phyloP scores from a whole-genome alignment of 23 red algal genomes.

The Porphyridium purpureum region DNA sequence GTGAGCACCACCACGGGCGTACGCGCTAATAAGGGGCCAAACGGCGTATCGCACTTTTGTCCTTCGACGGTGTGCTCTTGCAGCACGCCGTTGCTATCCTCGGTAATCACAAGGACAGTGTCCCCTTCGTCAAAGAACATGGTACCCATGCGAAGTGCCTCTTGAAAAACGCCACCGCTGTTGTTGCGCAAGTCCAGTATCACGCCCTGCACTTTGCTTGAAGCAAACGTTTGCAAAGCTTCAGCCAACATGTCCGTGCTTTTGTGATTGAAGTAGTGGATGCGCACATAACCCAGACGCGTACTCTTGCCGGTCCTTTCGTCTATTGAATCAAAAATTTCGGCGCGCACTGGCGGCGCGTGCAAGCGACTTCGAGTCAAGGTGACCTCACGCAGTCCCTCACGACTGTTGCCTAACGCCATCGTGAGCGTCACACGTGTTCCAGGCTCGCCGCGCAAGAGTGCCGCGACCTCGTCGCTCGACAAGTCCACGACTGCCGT shows the following conservation, averaged over 20 bases:
- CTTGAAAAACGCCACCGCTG: constrained; percentile 20
- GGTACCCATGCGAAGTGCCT: constrained; percentile 12
- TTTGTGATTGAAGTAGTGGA: constrained; percentile 18
- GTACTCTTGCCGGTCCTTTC: not conserved
- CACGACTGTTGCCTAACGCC: too few species aligned
- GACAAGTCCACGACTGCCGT: not conserved
- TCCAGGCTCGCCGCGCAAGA: constrained; percentile 12
- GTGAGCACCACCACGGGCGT: constrained; percentile 9
- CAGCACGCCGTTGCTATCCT: constrained; percentile 11
- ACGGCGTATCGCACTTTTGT: constrained; percentile 2
- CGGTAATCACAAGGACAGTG: constrained; percentile 2
- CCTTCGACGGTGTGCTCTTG: constrained; percentile 6
- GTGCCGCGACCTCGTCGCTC: constrained; percentile 13
- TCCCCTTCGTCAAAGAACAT: constrained; percentile 6
- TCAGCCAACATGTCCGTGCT: too few species aligned
- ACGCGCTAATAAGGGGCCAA: not conserved
- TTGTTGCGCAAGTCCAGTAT: constrained; percentile 26
- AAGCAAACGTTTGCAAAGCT: too few species aligned
- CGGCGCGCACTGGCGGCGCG: not conserved
- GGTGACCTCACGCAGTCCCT: constrained; percentile 1
- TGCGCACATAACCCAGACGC: constrained; percentile 15
- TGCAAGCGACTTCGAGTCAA: constrained; percentile 3
- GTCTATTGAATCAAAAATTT: not conserved
- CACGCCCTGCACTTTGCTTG: not conserved
- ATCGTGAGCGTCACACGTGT: constrained; percentile 7